Evolutionary conservation across 371 early-diverging fungal species (phyloP), one percentile per base, ranked within the genome.

Genomic region (Mucor piriformis): DNA sequence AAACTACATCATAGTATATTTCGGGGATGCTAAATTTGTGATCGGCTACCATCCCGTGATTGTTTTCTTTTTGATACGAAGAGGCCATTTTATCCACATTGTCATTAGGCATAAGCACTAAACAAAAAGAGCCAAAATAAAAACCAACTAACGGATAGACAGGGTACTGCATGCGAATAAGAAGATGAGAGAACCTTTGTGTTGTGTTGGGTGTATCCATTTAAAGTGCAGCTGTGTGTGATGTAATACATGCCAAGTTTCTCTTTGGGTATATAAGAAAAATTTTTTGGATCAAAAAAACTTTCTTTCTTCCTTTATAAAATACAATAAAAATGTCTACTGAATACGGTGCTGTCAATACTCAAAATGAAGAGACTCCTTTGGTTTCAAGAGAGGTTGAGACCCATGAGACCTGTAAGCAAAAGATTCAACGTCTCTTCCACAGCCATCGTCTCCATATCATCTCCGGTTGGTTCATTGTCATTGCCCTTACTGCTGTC

Each of bases 321-420:
- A 49, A 20, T 38, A 43, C n/a, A 48, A 56, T n/a, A n/a, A 33
- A 55, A 21, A 73, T 67, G 67, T 61, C 63, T 21, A 44, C 64
- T 25, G 72, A 77, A 66, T 77, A 77, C 70, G 77, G 77, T 48
- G 61, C 72, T 50, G 64, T 69, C 34, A 59, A 63, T 33, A 62
- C 62, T 38, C 72, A 56, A 25, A 72, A 74, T 60, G 71, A 74
- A 64, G 73, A 74, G 61, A 59, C 73, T 29, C 65, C 63, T 33
- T 65, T 70, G 37, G 40, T 66, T 27, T 21, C 50, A 18, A 32
- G 57, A 54, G 35, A 60, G 54, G 43, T 46, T 25, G 29, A n/a
- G 11, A 42, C 46, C 37, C 54, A 42, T 12, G 64, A 64, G 21
- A 63, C 70, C n/a, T 63, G 44, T 5, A 64, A 59, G 59, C 72